Evolutionary conservation across 805 yeast genomes (phyloP), one percentile per base, ranked within the genome.

Genomic region (Sporopachydermia lactativora): DNA sequence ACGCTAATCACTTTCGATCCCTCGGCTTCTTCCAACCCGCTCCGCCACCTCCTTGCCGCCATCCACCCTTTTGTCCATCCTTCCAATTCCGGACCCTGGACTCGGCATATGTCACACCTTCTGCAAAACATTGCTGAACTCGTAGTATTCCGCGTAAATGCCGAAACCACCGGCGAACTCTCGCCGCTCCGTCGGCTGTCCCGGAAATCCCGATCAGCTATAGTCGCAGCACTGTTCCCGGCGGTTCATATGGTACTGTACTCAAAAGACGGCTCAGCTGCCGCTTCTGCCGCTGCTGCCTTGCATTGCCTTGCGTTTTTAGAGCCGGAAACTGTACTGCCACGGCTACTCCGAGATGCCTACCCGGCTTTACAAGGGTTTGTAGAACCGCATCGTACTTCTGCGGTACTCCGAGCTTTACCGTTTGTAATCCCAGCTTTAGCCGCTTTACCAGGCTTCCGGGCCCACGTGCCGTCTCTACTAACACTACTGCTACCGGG

Each of bases 71-170:
- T 79, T 58, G 77, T 77, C 3, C 96, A 92, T 56, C 98, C 98
- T 4, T 86, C 97, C 0, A 88, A 88, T 55, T 58, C 67, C n/a
- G 97, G 96, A 0, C 68, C 70, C n/a, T 88, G 97, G 96, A 71
- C 94, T 0, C 58, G 69, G 18, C 62, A 77, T 3, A 71, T 89
- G 19, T 68, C 94, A 1, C 73, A 73, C 43, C 68, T 82, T 18
- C 62, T 81, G n/a, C 68, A 70, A 45, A 70, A 75, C 36, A 60
- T 84, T 40, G 70, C 77, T 0, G 56, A 51, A 17, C 40, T 49
- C 28, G 58, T 59, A 35, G 41, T 50, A 3, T 37, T 57, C 52
- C 36, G 69, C 53, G 40, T 70, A 56, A 53, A 57, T 38, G 41
- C 55, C 19, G 61, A 61, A 40, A 49, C 50, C 3, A 49, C 55